Evolutionary conservation across 1,284 basidiomycete species (phyloP).

Genomic region (Cronartium quercuum): DNA sequence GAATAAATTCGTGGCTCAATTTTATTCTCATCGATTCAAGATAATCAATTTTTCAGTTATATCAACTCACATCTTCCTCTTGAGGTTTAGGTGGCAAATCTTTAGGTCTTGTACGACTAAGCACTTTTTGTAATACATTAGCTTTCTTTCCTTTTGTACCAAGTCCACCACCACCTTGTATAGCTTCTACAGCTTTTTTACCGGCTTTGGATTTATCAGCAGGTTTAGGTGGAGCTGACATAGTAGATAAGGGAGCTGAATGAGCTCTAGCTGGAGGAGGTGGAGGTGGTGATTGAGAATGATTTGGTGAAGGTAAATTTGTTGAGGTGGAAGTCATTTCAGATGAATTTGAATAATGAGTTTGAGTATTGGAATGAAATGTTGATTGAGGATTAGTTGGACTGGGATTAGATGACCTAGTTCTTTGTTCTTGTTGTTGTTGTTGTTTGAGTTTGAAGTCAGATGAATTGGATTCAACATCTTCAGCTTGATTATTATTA

Average conservation of each 20-base stretch:
- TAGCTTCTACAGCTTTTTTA: slow-evolving; percentile 8
- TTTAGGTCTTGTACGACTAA: slow-evolving; percentile 44
- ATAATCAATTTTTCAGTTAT: neutral
- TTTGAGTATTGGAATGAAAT: too few species aligned
- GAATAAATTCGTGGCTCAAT: neutral
- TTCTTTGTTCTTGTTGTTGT: too few species aligned
- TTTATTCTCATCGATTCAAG: neutral
- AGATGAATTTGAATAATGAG: too few species aligned
- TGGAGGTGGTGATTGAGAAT: neutral
- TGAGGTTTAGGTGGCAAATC: slow-evolving; percentile 45
- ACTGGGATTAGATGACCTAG: too few species aligned
- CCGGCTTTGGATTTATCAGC: slow-evolving; percentile 22
- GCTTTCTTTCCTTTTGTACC: slow-evolving; percentile 32
- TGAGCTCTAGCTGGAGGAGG: neutral
- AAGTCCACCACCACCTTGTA: slow-evolving; percentile 26
- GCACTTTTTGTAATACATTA: slow-evolving; percentile 43
- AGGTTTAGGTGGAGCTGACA: slow-evolving; percentile 20
- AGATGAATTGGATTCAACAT: too few species aligned
- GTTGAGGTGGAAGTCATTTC: too few species aligned
- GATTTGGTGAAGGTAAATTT: too few species aligned
- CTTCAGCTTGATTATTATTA: too few species aligned
- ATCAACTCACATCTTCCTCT: slow-evolving; percentile 44
- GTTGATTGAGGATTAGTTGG: too few species aligned
- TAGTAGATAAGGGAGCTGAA: neutral
- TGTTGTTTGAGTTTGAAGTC: too few species aligned